These are phyloP conservation scores for Trichoderma sp. DNA, from an alignment of 2,329 filamentous ascomycete species.

Conservation along the genomic window DNA sequence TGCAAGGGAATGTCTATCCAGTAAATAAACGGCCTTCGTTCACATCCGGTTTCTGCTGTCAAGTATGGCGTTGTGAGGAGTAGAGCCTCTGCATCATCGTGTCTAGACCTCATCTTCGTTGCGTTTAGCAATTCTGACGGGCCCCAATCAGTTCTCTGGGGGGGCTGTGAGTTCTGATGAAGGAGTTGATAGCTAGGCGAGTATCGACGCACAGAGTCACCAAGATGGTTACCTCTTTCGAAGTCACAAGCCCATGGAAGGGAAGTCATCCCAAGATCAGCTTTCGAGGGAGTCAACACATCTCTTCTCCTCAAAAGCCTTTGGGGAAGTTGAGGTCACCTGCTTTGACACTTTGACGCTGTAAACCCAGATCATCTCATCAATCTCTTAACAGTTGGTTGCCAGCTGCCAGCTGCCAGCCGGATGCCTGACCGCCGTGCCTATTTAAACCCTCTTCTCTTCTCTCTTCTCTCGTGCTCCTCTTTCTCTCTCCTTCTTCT, in stretches of 20 bases:
- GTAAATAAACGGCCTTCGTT: neutral
- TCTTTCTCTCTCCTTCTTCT: neutral
- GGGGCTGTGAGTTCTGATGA: no score
- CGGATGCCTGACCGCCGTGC: neutral
- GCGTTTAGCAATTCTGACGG: no score
- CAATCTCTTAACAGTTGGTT: neutral
- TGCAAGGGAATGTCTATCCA: neutral
- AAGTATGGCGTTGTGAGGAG: neutral
- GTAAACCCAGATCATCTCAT: neutral
- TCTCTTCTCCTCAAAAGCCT: neutral
- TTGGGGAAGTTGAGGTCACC: neutral
- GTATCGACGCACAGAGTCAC: no score
- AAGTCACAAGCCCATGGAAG: no score
- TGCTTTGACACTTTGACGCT: neutral
- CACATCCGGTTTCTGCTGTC: neutral
- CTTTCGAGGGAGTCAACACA: neutral
- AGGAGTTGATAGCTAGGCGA: no score
- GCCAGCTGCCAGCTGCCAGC: neutral
- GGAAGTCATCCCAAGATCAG: neutral
- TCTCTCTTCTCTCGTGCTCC: neutral
- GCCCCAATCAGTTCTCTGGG: no score
- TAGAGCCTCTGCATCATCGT: neutral
- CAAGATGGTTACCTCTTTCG: no score
- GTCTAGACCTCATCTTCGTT: no score
- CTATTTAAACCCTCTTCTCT: neutral